phyloP scores from a whole-genome alignment of 768 basidiomycete species.

The Leccinellum albellum region DNA sequence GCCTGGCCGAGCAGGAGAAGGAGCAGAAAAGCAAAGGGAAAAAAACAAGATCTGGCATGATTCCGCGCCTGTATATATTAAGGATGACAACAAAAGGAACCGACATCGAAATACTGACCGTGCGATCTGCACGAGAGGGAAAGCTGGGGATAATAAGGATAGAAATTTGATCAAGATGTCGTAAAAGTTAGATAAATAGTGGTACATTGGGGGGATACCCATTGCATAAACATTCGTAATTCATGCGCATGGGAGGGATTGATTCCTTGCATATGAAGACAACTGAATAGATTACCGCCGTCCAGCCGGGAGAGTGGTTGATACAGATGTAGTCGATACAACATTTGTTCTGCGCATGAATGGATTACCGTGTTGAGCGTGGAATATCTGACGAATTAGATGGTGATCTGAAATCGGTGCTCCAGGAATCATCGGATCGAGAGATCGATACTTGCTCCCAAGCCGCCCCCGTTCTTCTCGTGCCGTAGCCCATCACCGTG shows the following conservation, averaged over 20 bases:
- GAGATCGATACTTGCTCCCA: slow-evolving; percentile 32
- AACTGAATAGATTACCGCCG: slow-evolving; percentile 30
- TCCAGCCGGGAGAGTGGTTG: slow-evolving; percentile 28
- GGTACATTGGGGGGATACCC: slow-evolving; percentile 4
- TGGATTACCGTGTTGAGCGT: slow-evolving; percentile 19
- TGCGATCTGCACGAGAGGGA: slow-evolving; percentile 14
- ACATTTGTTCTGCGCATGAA: slow-evolving; percentile 26
- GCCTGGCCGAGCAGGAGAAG: slow-evolving; percentile 24
- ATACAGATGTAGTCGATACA: slow-evolving; percentile 36
- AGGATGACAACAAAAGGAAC: slow-evolving; percentile 1
- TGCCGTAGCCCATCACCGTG: slow-evolving; percentile 23
- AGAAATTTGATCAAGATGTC: slow-evolving; percentile 16
- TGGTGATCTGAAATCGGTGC: slow-evolving; percentile 3
- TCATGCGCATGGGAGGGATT: slow-evolving; percentile 18
- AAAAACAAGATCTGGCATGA: slow-evolving; percentile 10
- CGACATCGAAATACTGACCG: slow-evolving; percentile 5
- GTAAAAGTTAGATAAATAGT: slow-evolving; percentile 20
- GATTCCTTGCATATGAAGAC: slow-evolving; percentile 27
- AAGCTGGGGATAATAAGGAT: slow-evolving; percentile 27
- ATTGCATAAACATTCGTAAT: slow-evolving; percentile 27
- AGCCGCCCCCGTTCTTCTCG: slow-evolving; percentile 23
- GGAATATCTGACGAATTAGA: slow-evolving; percentile 16
- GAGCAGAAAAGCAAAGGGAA: neutral
- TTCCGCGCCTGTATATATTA: slow-evolving; percentile 1
- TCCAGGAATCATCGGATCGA: slow-evolving; percentile 21